These are phyloP conservation scores for Neocatenulostroma microsporum DNA, from an alignment of 2,329 filamentous ascomycete species.

Conservation along the genomic window DNA sequence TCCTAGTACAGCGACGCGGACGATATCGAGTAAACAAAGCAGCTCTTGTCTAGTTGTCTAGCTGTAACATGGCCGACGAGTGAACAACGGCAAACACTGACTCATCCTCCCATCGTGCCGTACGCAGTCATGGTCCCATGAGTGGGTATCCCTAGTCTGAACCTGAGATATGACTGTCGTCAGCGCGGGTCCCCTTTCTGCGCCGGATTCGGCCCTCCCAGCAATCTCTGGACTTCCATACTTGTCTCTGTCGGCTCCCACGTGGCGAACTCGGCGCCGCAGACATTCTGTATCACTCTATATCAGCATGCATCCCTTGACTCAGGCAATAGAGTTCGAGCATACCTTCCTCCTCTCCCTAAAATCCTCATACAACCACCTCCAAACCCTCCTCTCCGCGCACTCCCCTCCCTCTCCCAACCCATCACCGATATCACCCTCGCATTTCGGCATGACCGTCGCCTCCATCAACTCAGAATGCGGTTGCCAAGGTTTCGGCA, in stretches of 20 bases:
- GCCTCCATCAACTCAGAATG: constrained; percentile 34
- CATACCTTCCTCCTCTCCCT: constrained; percentile 30
- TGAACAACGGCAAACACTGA: no score
- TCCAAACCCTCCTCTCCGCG: constrained; percentile 37
- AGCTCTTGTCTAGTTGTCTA: no score
- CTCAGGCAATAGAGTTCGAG: neutral
- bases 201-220: neutral
- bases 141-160: no score
- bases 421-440: constrained; percentile 2
- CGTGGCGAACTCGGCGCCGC: constrained; percentile 14
- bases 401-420: constrained; percentile 16
- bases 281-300: no score
- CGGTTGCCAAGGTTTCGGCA: constrained; percentile 58
- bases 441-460: constrained; percentile 41
- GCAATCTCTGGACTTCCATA: neutral
- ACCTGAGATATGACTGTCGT: no score
- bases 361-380: constrained; percentile 39
- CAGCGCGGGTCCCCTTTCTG: no score
- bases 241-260: constrained; percentile 5
- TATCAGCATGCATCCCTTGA: no score
- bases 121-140: no score
- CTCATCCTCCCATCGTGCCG: no score
- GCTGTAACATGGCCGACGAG: no score
- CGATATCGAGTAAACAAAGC: no score
- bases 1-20: no score